phyloP scores from a whole-genome alignment of 2,329 filamentous ascomycete genomes.

The Aspergillus udagawae region DNA sequence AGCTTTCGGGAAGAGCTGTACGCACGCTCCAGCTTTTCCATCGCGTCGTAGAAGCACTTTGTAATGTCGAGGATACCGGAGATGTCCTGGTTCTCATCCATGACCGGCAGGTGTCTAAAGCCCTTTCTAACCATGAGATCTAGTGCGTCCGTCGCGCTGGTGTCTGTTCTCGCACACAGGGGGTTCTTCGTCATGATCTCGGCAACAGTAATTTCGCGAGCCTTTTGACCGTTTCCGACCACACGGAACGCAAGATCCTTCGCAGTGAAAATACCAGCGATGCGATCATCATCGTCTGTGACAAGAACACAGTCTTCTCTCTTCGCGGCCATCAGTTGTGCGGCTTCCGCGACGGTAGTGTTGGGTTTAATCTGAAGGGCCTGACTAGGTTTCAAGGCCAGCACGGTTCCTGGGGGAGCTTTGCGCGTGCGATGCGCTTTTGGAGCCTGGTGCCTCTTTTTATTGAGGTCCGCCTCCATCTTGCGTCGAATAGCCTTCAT shows the following conservation, averaged over 20 bases:
- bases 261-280: conserved; percentile 97
- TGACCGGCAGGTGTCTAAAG: conserved; percentile 94
- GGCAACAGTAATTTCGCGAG: conserved; percentile 84
- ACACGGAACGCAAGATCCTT: conserved; percentile 98
- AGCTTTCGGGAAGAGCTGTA: conserved; percentile 98
- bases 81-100: conserved; percentile 99
- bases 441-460: conserved; percentile 81
- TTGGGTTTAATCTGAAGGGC: conserved; percentile 95
- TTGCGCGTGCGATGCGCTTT: conserved; percentile 84
- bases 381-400: conserved; percentile 90
- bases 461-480: conserved; percentile 95
- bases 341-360: conserved; percentile 91
- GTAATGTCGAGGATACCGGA: conserved; percentile 97
- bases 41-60: conserved; percentile 99
- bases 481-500: conserved; percentile 87
- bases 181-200: conserved; percentile 99
- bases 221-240: conserved; percentile 84
- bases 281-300: conserved; percentile 95
- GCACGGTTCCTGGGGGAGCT: conserved; percentile 90
- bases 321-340: conserved; percentile 98
- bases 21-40: conserved; percentile 98
- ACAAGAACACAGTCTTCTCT: conserved; percentile 96
- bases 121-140: conserved; percentile 98
- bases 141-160: conserved; percentile 92
- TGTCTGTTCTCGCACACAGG: conserved; percentile 93